A percentile compares a stretch with the other conserved stretches of the same genome.
These are phyloP conservation scores for Iris macrosiphon DNA, from an alignment of 106 monocot species.

Conservation along the genomic window DNA sequence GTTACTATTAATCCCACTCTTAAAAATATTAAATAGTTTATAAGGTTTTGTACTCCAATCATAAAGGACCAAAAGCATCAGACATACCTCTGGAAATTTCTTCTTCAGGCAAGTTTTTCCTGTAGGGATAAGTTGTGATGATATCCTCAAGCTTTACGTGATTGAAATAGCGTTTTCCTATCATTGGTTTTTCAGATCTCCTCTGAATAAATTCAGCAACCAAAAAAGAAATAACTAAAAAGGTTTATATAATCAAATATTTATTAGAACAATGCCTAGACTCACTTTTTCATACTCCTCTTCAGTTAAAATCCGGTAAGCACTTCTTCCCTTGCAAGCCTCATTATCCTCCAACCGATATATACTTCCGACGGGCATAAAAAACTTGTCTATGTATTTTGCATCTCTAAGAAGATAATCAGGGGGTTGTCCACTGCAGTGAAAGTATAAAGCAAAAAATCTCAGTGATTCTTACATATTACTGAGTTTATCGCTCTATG, in stretches of 20 bases:
- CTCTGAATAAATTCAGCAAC: constrained; percentile 39
- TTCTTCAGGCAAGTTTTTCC: constrained; percentile 62
- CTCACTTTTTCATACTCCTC: constrained; percentile 90
- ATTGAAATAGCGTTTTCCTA: constrained; percentile 87
- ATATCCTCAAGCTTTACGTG: constrained; percentile 72
- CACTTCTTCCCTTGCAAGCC: constrained; percentile 25
- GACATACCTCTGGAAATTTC: constrained; percentile 72
- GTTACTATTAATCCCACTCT: not conserved
- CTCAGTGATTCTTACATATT: not conserved
- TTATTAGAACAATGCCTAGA: constrained; percentile 12
- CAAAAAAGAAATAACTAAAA: not conserved
- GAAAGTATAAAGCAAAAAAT: not conserved
- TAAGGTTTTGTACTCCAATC: not conserved
- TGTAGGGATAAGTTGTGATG: constrained; percentile 70
- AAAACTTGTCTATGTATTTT: constrained; percentile 74
- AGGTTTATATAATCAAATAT: not conserved
- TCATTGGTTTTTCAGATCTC: constrained; percentile 54
- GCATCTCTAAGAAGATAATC: constrained; percentile 73
- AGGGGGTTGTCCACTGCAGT: constrained; percentile 88
- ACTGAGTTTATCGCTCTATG: too few species aligned
- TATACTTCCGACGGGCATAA: constrained; percentile 70
- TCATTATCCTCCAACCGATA: constrained; percentile 40
- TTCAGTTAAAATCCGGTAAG: constrained; percentile 62
- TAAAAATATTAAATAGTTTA: not conserved
- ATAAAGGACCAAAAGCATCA: constrained; percentile 1